phyloP scores from a whole-genome alignment of 2,329 filamentous ascomycete species.

The Colletotrichum gloeosporioides region DNA sequence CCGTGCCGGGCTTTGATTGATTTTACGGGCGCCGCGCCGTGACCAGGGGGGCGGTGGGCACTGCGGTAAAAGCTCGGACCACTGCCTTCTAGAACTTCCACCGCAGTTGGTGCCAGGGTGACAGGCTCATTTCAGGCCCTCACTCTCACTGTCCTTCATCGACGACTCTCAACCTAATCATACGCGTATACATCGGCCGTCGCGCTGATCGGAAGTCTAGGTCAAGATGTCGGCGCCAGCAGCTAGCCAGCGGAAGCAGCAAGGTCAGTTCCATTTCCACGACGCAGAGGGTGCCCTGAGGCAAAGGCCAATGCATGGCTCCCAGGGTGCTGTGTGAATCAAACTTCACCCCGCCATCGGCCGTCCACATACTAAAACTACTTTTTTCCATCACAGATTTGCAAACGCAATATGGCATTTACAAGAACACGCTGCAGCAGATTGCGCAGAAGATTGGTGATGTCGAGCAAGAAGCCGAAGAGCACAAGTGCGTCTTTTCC shows the following conservation, averaged over 20 bases:
- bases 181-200: background rate
- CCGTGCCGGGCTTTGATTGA: constrained; percentile 4
- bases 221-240: constrained; percentile 55
- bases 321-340: background rate
- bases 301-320: background rate
- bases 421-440: constrained; percentile 82
- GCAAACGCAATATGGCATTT: constrained; percentile 80
- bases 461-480: constrained; percentile 95
- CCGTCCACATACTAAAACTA: constrained; percentile 2
- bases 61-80: constrained; percentile 20
- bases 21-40: background rate
- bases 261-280: constrained; percentile 56
- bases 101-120: background rate
- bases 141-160: background rate
- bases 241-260: constrained; percentile 68
- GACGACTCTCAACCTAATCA: background rate
- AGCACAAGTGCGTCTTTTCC: constrained; percentile 82
- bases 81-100: constrained; percentile 17
- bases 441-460: constrained; percentile 96
- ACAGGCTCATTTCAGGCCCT: background rate
- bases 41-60: background rate
- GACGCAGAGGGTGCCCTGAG: background rate
- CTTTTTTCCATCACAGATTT: constrained; percentile 61
- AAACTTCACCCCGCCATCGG: constrained; percentile 2
- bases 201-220: background rate